Conservation (phyloP, 495 filamentous ascomycete species). For the Pseudevernia furfuracea region DNA sequence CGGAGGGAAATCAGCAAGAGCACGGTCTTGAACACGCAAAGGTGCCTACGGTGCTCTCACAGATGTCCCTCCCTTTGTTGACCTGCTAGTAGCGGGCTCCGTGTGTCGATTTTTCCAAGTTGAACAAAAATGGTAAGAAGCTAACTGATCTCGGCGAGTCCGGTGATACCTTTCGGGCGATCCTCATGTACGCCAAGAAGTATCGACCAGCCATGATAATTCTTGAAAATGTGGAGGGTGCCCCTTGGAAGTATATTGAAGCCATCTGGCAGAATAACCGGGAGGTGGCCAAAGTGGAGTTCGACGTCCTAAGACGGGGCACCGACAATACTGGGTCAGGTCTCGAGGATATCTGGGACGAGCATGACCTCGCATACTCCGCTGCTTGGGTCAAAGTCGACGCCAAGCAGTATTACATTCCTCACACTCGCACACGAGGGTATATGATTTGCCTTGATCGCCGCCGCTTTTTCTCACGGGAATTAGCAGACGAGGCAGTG, state of each 20-base stretch:
- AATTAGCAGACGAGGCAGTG: slow-evolving; percentile 14
- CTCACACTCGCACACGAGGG: slow-evolving; percentile 65
- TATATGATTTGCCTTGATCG: slow-evolving; percentile 62
- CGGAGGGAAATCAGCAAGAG: too few species aligned
- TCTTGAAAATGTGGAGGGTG: slow-evolving; percentile 63
- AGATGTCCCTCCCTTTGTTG: slow-evolving; percentile 50
- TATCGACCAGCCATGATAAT: slow-evolving; percentile 58
- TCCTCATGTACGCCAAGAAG: slow-evolving; percentile 48
- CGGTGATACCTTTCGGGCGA: slow-evolving; percentile 57
- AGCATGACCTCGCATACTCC: slow-evolving; percentile 44
- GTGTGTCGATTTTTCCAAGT: slow-evolving; percentile 63
- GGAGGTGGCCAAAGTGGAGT: background rate
- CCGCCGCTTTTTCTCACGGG: slow-evolving; percentile 23
- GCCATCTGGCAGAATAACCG: slow-evolving; percentile 36
- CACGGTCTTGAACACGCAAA: too few species aligned
- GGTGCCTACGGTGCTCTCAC: slow-evolving; percentile 58
- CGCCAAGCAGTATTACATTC: slow-evolving; percentile 70
- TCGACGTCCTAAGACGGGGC: too few species aligned
- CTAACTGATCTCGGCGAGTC: slow-evolving; percentile 58
- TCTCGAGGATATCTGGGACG: too few species aligned
- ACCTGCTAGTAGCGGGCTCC: slow-evolving; percentile 68
- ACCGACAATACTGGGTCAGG: too few species aligned
- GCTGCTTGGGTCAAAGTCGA: slow-evolving; percentile 45
- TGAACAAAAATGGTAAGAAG: slow-evolving; percentile 35
- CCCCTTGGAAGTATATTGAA: slow-evolving; percentile 55